Conservation (phyloP, 805 yeast species). For the Candida morakotiae region DNA sequence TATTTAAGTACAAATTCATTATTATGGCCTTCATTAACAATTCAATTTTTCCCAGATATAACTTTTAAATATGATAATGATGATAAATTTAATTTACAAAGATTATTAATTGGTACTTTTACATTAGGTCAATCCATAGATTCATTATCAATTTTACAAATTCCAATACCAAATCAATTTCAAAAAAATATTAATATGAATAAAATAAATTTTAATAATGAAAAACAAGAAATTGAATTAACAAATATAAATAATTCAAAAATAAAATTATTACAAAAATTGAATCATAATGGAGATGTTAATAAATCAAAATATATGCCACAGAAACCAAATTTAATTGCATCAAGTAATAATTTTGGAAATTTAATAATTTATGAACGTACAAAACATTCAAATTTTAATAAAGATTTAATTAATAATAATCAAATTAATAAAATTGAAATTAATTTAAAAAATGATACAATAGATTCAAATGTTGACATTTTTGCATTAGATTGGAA, state of each 20-base stretch:
- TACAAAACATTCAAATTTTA: slow-evolving; percentile 62
- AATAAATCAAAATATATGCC: slow-evolving; percentile 75
- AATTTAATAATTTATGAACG: slow-evolving; percentile 67
- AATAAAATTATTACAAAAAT: slow-evolving; percentile 46
- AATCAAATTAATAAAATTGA: slow-evolving; percentile 43
- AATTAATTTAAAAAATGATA: slow-evolving; percentile 38
- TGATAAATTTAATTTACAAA: slow-evolving; percentile 18
- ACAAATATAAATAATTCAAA: slow-evolving; percentile 22
- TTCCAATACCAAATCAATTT: slow-evolving; percentile 26
- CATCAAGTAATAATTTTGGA: slow-evolving; percentile 67
- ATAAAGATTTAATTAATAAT: slow-evolving; percentile 21
- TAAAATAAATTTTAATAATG: slow-evolving; percentile 31
- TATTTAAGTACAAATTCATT: slow-evolving; percentile 36
- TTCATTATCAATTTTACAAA: slow-evolving; percentile 34
- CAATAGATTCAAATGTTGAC: slow-evolving; percentile 36
- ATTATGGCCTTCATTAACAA: slow-evolving; percentile 41
- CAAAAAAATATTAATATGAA: slow-evolving; percentile 35
- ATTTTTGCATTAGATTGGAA: slow-evolving; percentile 80
- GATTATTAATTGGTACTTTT: slow-evolving; percentile 59
- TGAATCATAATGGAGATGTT: slow-evolving; percentile 69
- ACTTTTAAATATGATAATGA: slow-evolving; percentile 9
- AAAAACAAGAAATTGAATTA: slow-evolving; percentile 38
- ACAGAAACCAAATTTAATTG: slow-evolving; percentile 79
- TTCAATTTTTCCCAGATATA: slow-evolving; percentile 41
- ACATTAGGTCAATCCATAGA: slow-evolving; percentile 59